A percentile compares a stretch with the other conserved stretches of the same genome.
Evolutionary conservation across 768 basidiomycete genomes (phyloP).

Genomic region (Leccinum pellstonianum): DNA sequence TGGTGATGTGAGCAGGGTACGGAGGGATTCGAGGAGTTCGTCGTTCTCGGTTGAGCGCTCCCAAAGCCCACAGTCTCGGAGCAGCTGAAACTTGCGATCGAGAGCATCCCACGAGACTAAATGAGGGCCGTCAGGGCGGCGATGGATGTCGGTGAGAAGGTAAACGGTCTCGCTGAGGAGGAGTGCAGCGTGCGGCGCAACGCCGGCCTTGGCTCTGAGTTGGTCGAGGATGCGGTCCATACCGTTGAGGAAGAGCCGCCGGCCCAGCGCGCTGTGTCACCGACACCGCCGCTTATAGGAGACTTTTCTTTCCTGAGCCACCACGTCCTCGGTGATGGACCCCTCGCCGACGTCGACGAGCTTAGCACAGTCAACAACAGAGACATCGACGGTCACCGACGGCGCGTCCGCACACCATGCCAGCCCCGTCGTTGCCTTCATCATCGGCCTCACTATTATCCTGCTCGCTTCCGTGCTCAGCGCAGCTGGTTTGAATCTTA

Average conservation of each 20-base stretch:
- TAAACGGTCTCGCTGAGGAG: slow-evolving; percentile 25
- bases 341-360: slow-evolving; percentile 16
- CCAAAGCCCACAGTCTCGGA: slow-evolving; percentile 29
- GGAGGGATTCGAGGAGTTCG: slow-evolving; percentile 29
- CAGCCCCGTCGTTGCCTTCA: slow-evolving; percentile 69
- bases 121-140: slow-evolving; percentile 17
- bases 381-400: slow-evolving; percentile 20
- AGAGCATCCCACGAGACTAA: slow-evolving; percentile 26
- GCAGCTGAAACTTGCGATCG: slow-evolving; percentile 18
- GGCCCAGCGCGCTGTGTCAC: not conserved
- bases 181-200: slow-evolving; percentile 5
- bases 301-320: slow-evolving; percentile 8
- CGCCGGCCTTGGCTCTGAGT: slow-evolving; percentile 17
- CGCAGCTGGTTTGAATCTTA: slow-evolving; percentile 91
- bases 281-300: slow-evolving; percentile 15
- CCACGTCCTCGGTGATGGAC: slow-evolving; percentile 22
- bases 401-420: slow-evolving; percentile 36
- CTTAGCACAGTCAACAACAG: slow-evolving; percentile 12
- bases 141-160: slow-evolving; percentile 22
- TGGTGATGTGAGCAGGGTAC: slow-evolving; percentile 12
- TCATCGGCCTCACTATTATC: slow-evolving; percentile 85
- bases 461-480: slow-evolving; percentile 82
- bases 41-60: slow-evolving; percentile 25
- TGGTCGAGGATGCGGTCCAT: slow-evolving; percentile 32
- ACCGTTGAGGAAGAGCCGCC: not conserved